Conservation (phyloP, 805 yeast genomes). For the Wickerhamomyces alni region DNA sequence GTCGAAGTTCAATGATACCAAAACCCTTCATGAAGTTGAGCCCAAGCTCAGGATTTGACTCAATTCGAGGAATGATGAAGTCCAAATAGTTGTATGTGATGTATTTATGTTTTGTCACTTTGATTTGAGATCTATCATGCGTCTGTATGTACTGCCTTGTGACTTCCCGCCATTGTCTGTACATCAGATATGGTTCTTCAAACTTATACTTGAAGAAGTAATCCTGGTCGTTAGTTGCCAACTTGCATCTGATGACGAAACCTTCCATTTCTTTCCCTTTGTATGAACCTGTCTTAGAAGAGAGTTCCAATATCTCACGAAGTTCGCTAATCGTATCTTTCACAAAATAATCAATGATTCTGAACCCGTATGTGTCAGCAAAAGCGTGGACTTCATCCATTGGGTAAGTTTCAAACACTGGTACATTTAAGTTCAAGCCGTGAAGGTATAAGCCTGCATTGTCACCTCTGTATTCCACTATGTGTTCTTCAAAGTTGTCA, state of each 20-base stretch:
- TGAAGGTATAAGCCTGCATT: slow-evolving; percentile 83
- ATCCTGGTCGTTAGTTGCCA: slow-evolving; percentile 20
- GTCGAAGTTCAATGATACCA: slow-evolving; percentile 72
- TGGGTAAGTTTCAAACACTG: slow-evolving; percentile 57
- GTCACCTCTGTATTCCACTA: slow-evolving; percentile 62
- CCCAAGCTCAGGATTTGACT: slow-evolving; percentile 38
- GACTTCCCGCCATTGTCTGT: slow-evolving; percentile 85
- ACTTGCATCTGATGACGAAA: slow-evolving; percentile 73
- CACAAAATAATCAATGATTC: slow-evolving; percentile 41
- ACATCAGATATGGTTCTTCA: slow-evolving; percentile 90
- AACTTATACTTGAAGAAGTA: slow-evolving; percentile 91
- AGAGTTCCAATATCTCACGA: slow-evolving; percentile 44
- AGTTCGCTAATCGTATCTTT: slow-evolving; percentile 36
- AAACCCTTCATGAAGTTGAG: slow-evolving; percentile 46
- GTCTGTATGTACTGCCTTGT: slow-evolving; percentile 50
- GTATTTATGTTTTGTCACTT: slow-evolving; percentile 46
- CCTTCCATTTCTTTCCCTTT: slow-evolving; percentile 81
- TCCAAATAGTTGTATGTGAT: slow-evolving; percentile 64
- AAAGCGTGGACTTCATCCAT: slow-evolving; percentile 54
- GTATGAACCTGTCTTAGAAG: slow-evolving; percentile 64
- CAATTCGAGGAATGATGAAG: slow-evolving; percentile 55
- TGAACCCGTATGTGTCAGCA: slow-evolving; percentile 68
- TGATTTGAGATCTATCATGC: slow-evolving; percentile 27
- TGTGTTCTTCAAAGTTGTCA: slow-evolving; percentile 90
- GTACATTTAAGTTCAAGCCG: slow-evolving; percentile 72